Evolutionary conservation across 2,329 filamentous ascomycete genomes (phyloP), one percentile per base, ranked within the genome.

Genomic region (Fusarium pseudoanthophilum): DNA sequence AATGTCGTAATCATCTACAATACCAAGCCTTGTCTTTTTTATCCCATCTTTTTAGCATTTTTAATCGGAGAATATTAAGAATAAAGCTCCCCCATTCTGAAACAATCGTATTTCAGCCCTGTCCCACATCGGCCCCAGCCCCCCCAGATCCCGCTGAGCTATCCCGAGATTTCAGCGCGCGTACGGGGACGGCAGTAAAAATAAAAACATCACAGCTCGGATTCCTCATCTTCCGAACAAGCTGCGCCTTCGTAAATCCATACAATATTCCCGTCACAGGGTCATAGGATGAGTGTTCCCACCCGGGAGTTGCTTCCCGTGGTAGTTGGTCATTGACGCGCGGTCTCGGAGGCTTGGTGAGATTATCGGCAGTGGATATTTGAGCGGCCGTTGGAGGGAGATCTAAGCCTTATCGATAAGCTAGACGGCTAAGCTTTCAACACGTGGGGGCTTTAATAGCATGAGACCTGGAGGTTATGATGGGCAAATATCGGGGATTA

Each of bases 281-380:
- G 24, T 21, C 57, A 53, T 11, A 53, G 28, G 39, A 42, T 15
- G n/a, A 46, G 32, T 9, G 20, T n/a, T 39, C 14, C 42, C 60
- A 30, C 30, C 16, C 45, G 30, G 36, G 26, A 20, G 1, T 8
- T 32, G n/a, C 11, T 7, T 52, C 43, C 43, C 52, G 46, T 53
- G n/a, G 39, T 30, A 53, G 46, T 48, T 56, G 24, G 28, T 48
- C 51, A 21, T 51, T 45, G 70, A 73, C 70, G 70, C 70, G 70
- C 48, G 70, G 70, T 67, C 70, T 42, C n/a, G 65, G 60, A 67
- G 66, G 70, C 60, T 73, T 36, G 52, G 70, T 72, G 65, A 73
- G 69, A 70, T 61, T 70, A 45, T 72, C n/a, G 40, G 62, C 18
- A 30, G 42, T 42, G 42, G 18, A 46, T 36, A 49, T 37, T 20